Evolutionary conservation across 768 basidiomycete species (phyloP), one percentile per base, ranked within the genome.

Genomic region (Jaapia argillacea): DNA sequence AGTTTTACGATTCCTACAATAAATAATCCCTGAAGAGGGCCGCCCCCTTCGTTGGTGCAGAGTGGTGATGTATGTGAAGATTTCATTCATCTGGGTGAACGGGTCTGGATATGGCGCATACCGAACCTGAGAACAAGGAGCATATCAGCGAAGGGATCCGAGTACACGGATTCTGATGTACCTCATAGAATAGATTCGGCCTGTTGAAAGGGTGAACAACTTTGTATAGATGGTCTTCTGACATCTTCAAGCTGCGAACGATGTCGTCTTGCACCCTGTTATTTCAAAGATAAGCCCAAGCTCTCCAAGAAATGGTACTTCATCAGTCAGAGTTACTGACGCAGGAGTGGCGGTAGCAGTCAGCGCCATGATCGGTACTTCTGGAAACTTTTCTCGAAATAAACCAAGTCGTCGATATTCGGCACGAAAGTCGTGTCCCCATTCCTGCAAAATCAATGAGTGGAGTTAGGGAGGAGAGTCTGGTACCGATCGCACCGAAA

Each of bases 361-460:
- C 28, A 91, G 60, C 3, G 88, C 88, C 85, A 89, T 91, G 51
- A 92, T 81, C 1, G 89, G 88, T 3, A 90, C 74, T 44, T 70
- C 65, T 1, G 72, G 71, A 53, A 80, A 89, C 23, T 66, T 68
- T 27, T 73, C 66, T 1, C 88, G 74, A 57, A 92, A 85, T 28
- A 63, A 57, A 4, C 87, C 88, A 20, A 92, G 68, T 21, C 66
- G 71, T 36, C 86, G 66, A 54, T 89, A 91, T 35, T 86, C 81
- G 24, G 58, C 68, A 21, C 88, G 76, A 55, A 88, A 88, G 51
- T 86, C 79, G 39, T 87, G 85, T 0, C 85, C 85, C 87, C 85
- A 89, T 68, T 88, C 86, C 81, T 86, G n/a, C 7, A 10, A 23
- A 40, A 10, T 39, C 18, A n/a, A 18, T 6, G 36, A 10, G 27